A percentile compares a stretch with the other conserved stretches of the same genome.
Evolutionary conservation across 495 filamentous ascomycete species (phyloP).

Genomic region (Aspergillus olivimuriae): DNA sequence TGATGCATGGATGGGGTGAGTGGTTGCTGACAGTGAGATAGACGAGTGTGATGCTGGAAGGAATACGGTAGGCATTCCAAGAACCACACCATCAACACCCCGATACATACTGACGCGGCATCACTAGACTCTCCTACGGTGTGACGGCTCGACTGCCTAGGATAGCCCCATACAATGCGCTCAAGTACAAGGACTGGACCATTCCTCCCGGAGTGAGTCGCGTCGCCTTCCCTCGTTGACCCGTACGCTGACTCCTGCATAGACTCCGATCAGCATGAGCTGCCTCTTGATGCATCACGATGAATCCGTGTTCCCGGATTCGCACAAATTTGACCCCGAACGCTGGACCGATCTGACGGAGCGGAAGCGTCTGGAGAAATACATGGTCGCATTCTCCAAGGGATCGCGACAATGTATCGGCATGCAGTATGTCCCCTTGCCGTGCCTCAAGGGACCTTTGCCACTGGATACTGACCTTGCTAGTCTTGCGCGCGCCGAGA

Average conservation of each 20-base stretch:
- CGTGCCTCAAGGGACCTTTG: not conserved
- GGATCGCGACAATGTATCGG: constrained; percentile 46
- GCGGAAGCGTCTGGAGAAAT: constrained; percentile 33
- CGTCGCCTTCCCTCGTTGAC: not conserved
- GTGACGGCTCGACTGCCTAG: constrained; percentile 26
- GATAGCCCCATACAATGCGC: constrained; percentile 21
- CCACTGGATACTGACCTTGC: not conserved
- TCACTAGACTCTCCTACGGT: constrained; percentile 21
- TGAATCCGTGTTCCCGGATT: constrained; percentile 34
- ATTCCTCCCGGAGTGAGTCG: constrained; percentile 22
- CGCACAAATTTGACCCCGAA: constrained; percentile 34
- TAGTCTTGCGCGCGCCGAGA: constrained; percentile 31
- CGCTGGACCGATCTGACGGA: constrained; percentile 31
- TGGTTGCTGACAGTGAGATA: constrained; percentile 4
- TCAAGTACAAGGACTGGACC: constrained; percentile 19
- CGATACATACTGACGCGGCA: not conserved
- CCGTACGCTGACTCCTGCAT: not conserved
- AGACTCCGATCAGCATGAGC: constrained; percentile 39
- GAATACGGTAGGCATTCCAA: constrained; percentile 14
- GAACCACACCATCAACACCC: not conserved
- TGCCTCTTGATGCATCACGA: constrained; percentile 33
- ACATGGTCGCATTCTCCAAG: constrained; percentile 42
- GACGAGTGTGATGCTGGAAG: constrained; percentile 28
- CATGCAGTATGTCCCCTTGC: constrained; percentile 27
- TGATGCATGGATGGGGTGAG: too few species aligned